Evolutionary conservation across 495 filamentous ascomycete species (phyloP), one percentile per base, ranked within the genome.

Genomic region (Xeromyces bisporus): DNA sequence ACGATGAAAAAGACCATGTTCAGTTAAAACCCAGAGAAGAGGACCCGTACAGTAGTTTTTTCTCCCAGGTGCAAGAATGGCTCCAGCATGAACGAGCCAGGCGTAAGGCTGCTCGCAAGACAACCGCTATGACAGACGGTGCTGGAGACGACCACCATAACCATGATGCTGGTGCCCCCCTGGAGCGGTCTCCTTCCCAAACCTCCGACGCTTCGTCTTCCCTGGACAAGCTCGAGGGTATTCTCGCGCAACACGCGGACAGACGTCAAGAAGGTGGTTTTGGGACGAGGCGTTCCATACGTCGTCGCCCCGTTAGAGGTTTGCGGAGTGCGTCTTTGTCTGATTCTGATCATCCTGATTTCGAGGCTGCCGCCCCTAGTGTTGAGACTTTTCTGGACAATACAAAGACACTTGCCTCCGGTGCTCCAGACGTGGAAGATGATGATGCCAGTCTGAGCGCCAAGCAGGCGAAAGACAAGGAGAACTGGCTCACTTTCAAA

Each of bases 311-410:
- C 5, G 26, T 32, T 16, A 63, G 53, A 32, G 55, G 51, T 27
- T 47, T 56, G 17, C 51, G 55, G 29, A 51, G 50, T 32, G 56
- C 46, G 18, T 64, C 53, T 17, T 50, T 78, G 13, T 91, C 83
- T 0, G 85, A 92, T 40, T 89, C 81, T 2, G 85, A 93, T 30
- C 75, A 70, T 39, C 62, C 68, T 9, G 81, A 87, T 32, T 60
- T 64, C 9, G 80, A 89, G 27, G 59, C 71, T 14, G 39, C 73
- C 17, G 77, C 87, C 2, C 82, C 83, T 4, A 67, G 61, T 37
- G 86, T 83, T 35, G 82, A 94, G 43, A 79, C 66, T 9, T 48
- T 71, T 3, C 67, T 94, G 18, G 83, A 94, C 48, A 94, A 94
- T 44, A 78, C 82, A 5, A 87, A 83, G 50, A 87, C 83, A 0